Base-by-base conservation (phyloP, 1,139 yeast genomes). In the Pichiaceae sp. region DNA sequence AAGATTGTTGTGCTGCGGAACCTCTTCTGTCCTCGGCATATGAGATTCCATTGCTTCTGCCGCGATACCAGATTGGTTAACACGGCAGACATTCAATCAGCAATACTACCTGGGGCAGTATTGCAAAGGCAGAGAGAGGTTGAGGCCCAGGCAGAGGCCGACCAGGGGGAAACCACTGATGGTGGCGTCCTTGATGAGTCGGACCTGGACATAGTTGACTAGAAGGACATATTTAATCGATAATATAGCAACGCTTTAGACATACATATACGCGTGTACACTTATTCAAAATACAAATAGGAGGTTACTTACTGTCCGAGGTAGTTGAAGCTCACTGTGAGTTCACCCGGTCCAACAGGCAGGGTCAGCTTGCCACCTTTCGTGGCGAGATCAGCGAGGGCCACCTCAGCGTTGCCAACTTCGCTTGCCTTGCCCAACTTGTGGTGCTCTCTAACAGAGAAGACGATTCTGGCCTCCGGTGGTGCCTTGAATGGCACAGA, bases 391-490 rank as follows among this genome's bases (percentile, higher is more conserved):
- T 69, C 71, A n/a, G 52, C 40, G 44, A 75, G 59, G 12, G 51
- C 50, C 31, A 76, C 46, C 17, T 59, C 55, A 4, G 75, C 77
- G 37, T 67, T 68, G 14, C 84, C 95, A 35, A 86, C 44, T 37
- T 75, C 82, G 32, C 67, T 66, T 45, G 74, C 78, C 52, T 82
- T 78, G 31, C 95, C 91, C 48, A 89, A 71, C 3, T 76, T 71
- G 56, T 83, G 94, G 53, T 76, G 82, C 35, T 80, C 78, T 36
- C 74, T 67, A 14, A 84, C 72, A 29, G 66, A 64, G 50, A 89
- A 72, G 4, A 73, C 61, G 34, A 89, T 52, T 39, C 64, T 66
- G 3, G 80, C 78, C 15, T 72, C 77, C 3, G 77, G 59, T 4
- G 80, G 64, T 9, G 91, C 77, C 53, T 72, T 77, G 63, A 87